Percentiles rank a stretch among this genome's conserved stretches.
Evolutionary conservation across 371 early-diverging fungal species (phyloP).

Genomic region (Rhizopus arrhizus): DNA sequence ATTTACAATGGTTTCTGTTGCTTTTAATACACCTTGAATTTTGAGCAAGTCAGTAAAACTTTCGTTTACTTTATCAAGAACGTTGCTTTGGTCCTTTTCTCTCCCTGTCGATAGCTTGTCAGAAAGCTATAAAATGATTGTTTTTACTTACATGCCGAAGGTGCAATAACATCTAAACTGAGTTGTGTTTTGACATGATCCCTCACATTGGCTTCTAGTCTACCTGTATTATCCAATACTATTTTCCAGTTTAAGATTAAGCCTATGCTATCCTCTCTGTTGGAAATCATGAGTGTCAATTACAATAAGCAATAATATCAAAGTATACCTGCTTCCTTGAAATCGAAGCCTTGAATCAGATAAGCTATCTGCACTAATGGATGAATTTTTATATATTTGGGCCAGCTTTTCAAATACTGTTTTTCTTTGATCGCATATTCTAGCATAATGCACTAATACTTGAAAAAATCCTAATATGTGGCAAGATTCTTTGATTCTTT

Average conservation of each 20-base stretch:
- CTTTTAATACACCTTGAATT: constrained; percentile 11
- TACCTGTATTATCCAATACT: background rate
- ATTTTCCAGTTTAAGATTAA: constrained; percentile 28
- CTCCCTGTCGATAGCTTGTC: background rate
- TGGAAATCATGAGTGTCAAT: background rate
- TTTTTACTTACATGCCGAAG: constrained; percentile 4
- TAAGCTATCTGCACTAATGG: constrained; percentile 16
- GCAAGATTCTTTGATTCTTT: constrained; percentile 34
- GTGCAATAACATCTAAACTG: constrained; percentile 7
- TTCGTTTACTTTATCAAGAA: constrained; percentile 9
- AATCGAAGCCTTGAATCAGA: constrained; percentile 27
- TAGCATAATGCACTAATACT: constrained; percentile 31
- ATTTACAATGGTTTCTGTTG: constrained; percentile 9
- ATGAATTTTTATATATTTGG: constrained; percentile 2
- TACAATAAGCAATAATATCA: too few species aligned
- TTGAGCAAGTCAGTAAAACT: background rate
- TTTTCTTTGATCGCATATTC: constrained; percentile 25
- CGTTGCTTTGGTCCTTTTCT: constrained; percentile 1
- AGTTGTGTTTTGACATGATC: constrained; percentile 9
- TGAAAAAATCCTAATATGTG: constrained; percentile 39
- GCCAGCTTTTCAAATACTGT: constrained; percentile 21
- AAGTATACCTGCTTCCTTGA: constrained; percentile 22
- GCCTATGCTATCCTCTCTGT: constrained; percentile 8
- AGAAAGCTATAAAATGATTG: too few species aligned
- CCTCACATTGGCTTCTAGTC: constrained; percentile 16